These are phyloP conservation scores for Schizonepeta tenuifolia DNA, from an alignment of 257 asterid genomes.

Conservation along the genomic window DNA sequence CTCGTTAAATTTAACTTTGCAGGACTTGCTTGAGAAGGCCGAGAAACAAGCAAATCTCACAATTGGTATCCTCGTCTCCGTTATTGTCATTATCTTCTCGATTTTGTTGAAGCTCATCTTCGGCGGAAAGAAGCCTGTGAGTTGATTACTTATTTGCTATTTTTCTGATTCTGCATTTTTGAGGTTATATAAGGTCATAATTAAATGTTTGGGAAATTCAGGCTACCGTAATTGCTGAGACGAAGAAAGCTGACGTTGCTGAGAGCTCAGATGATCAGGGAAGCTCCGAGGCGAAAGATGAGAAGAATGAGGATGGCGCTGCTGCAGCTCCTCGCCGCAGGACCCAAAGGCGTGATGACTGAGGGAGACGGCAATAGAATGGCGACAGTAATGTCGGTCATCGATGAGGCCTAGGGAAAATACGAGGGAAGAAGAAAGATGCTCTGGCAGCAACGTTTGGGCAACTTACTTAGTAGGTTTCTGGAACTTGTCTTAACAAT, in stretches of 20 bases:
- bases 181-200: not conserved
- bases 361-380: slow-evolving; percentile 20
- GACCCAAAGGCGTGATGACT: slow-evolving; percentile 64
- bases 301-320: slow-evolving; percentile 46
- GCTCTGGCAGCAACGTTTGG: slow-evolving; percentile 9
- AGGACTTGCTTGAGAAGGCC: slow-evolving; percentile 89
- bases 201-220: slow-evolving; percentile 28
- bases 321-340: slow-evolving; percentile 66
- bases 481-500: slow-evolving; percentile 33
- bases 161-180: not conserved
- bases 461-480: slow-evolving; percentile 23
- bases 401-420: slow-evolving; percentile 27
- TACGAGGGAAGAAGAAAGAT: slow-evolving; percentile 13
- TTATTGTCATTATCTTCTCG: slow-evolving; percentile 58
- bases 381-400: not conserved
- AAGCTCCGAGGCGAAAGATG: slow-evolving; percentile 66
- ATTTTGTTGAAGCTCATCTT: slow-evolving; percentile 66
- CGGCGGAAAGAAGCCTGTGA: slow-evolving; percentile 87
- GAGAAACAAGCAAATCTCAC: slow-evolving; percentile 86
- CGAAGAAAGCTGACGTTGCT: slow-evolving; percentile 52
- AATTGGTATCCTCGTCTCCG: slow-evolving; percentile 60
- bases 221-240: slow-evolving; percentile 52
- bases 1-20: slow-evolving; percentile 19
- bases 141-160: not conserved
- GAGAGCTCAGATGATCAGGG: slow-evolving; percentile 58